A percentile compares a stretch with the other conserved stretches of the same genome.
phyloP scores from a whole-genome alignment of 78 protist genomes.

The Emiliania huxleyi region DNA sequence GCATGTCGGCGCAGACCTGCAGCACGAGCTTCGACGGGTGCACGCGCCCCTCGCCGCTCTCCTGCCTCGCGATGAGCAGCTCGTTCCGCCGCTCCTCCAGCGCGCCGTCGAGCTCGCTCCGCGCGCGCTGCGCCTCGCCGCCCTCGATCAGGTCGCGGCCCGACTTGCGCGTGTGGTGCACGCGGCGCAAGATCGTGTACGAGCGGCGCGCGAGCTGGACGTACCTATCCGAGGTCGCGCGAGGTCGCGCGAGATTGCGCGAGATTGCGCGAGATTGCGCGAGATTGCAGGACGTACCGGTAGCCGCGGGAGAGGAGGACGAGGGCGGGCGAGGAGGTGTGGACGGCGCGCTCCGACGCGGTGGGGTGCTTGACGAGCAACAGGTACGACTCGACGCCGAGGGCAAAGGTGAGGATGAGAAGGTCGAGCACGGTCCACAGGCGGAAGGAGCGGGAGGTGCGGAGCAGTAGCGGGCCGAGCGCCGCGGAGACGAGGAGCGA shows the following conservation, averaged over 20 bases:
- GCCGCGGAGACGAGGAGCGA: neutral
- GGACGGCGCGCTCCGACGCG: neutral
- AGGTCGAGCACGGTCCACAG: neutral
- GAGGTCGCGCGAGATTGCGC: too few relatives aligned
- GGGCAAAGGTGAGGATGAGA: neutral
- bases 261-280: too few relatives aligned
- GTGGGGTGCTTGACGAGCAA: neutral
- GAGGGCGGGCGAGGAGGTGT: neutral
- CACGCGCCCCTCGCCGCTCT: neutral
- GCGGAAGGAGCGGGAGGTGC: neutral
- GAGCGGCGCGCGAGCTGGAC: neutral
- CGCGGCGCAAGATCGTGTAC: neutral
- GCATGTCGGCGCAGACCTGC: neutral
- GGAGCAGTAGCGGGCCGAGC: neutral
- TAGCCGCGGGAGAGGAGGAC: neutral
- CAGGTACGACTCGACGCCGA: neutral
- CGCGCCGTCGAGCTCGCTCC: neutral
- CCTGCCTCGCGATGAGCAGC: neutral
- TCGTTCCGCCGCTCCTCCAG: neutral
- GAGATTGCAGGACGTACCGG: neutral
- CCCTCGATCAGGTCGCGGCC: neutral
- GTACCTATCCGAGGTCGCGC: too few relatives aligned
- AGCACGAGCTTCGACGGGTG: neutral
- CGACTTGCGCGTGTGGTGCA: neutral
- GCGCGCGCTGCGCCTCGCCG: neutral